Evolutionary conservation across 148 eudicot genomes (phyloP), one percentile per base, ranked within the genome.

Genomic region (Diospyros lotus): DNA sequence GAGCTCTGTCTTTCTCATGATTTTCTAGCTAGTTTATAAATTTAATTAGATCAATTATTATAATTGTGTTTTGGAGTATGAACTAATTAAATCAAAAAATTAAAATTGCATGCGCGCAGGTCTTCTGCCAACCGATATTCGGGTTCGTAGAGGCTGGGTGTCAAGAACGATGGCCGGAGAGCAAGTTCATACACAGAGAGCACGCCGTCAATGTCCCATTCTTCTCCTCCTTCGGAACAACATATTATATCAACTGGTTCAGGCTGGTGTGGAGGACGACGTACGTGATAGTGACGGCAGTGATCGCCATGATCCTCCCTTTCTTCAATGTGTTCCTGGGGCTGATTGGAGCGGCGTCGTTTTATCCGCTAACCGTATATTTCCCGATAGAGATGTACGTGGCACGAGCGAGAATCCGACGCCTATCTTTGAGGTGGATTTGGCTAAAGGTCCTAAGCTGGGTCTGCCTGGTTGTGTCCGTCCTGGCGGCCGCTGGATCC

Each of bases 281-380:
- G 0, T 94, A 94, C 54, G 98, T 94, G 2, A 77, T 87, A 12
- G 15, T 92, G 4, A 87, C 97, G 0, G 84, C 96, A 0, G 12
- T 92, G 14, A 10, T 90, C 1, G 98, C 98, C 39, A 90, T 89
- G 93, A 76, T 92, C 14, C 88, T 94, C 65, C 98, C 98, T 9
- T 94, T 92, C 86, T 94, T 94, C 96, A 94, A 94, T 46, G 88
- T 84, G 44, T 86, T 94, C 86, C 76, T 94, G 42, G 97, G 97
- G 3, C 45, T 94, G 60, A 77, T 92, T 5, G 98, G 98, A 2
- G 92, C 98, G 0, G 77, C 84, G 0, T 84, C 98, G 0, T 59
- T 18, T n/a, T 69, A 69, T 39, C 72, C 72, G 0, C 6, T 69
- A 18, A 69, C 72, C 0, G 73, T 70, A 50, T 70, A 70, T n/a